Evolutionary conservation across 768 basidiomycete species (phyloP).

Genomic region (Galerina sulciceps): DNA sequence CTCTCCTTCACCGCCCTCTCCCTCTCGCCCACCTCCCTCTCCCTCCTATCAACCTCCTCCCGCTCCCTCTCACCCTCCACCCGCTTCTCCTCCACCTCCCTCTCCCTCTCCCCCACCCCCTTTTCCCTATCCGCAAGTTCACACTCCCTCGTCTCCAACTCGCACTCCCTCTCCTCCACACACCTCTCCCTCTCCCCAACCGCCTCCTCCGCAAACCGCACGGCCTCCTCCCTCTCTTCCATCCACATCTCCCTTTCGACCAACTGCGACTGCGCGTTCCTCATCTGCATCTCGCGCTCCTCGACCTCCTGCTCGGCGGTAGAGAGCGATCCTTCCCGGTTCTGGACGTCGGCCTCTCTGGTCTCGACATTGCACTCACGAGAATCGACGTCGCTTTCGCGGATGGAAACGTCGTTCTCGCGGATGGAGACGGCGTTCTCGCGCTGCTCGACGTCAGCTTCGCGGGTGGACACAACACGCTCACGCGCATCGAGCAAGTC

Average conservation of each 20-base stretch:
- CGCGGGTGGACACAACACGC: not conserved
- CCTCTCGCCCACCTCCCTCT: not conserved
- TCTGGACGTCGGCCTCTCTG: not conserved
- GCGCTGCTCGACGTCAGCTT: not conserved
- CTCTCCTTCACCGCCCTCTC: not conserved
- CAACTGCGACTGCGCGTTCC: not conserved
- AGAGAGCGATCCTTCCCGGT: too few relatives aligned
- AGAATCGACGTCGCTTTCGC: not conserved
- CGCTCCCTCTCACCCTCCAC: not conserved
- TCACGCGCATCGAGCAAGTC: constrained; percentile 2
- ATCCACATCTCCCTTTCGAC: not conserved
- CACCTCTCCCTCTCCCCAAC: not conserved
- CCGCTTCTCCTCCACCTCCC: not conserved
- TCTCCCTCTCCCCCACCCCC: constrained; percentile 6
- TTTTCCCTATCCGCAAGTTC: constrained; percentile 2
- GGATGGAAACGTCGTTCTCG: not conserved
- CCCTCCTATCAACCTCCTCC: not conserved
- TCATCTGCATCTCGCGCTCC: constrained; percentile 1
- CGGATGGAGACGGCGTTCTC: not conserved
- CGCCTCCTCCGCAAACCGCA: not conserved
- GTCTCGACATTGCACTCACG: not conserved
- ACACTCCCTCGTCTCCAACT: constrained; percentile 2
- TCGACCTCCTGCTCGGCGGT: not conserved
- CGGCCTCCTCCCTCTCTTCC: not conserved
- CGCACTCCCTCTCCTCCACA: not conserved